Base-by-base conservation (phyloP, 1,139 yeast species). In the Arxiozyma slooffiae region DNA sequence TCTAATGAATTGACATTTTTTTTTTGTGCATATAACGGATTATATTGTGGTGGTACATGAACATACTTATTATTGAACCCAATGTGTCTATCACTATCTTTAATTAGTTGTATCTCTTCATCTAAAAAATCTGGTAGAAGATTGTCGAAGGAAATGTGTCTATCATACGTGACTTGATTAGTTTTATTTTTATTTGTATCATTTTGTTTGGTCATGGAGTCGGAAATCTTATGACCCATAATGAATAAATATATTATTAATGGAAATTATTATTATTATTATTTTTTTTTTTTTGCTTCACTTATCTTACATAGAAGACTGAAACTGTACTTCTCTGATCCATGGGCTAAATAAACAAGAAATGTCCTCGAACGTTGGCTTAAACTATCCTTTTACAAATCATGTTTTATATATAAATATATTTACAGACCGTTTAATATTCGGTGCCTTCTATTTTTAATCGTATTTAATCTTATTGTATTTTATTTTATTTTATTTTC, bases 101-200 rank as follows among this genome's bases (percentile, higher is more conserved):
- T 60, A 39, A 58, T 45, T 11, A 53, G 47, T 20, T 51, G 54
- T 7, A 55, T 60, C 53, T 64, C 63, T 40, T 62, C 66, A 45
- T 65, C 67, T 1, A 57, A 51, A 42, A 64, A 50, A 6, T 62
- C 49, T 8, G 69, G 68, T n/a, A 66, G 53, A n/a, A 65, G 50
- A 50, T 65, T 67, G 51, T 65, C 66, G 44, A 65, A 65, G 18
- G 68, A 64, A 14, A 65, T 65, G 48, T 62, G 66, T 20, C 55
- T 57, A 24, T 54, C 53, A 47, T 58, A 63, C 18, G 46, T 51
- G 44, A 40, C 41, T 41, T 36, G 34, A 6, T 5, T 14, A 14
- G 26, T 34, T 9, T 20, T 40, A 16, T 7, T n/a, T 7, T 17
- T 34, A 17, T 9, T 11, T 17, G 16, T 39, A n/a, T 17, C 26